These are phyloP conservation scores for Wickerhamiella sergipiensis DNA, from an alignment of 805 yeast genomes.

Conservation along the genomic window DNA sequence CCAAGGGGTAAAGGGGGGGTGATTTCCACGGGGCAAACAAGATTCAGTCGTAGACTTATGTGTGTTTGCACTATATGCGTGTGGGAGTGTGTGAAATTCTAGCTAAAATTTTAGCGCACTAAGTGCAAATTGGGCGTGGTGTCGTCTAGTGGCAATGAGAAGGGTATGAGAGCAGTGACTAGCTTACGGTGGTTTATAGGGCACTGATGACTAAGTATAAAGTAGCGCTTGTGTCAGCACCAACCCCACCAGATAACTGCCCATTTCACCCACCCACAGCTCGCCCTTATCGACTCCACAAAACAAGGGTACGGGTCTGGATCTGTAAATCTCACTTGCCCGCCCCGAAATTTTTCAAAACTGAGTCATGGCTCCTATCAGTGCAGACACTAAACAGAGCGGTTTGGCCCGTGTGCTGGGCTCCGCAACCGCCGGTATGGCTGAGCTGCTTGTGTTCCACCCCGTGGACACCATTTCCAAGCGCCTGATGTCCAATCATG, in stretches of 20 bases:
- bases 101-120: background rate
- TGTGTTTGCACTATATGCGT: background rate
- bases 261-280: too few species aligned
- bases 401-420: constrained; percentile 86
- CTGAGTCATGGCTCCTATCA: constrained; percentile 16
- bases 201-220: too few species aligned
- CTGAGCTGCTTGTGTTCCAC: constrained; percentile 94
- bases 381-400: constrained; percentile 60
- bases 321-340: too few species aligned
- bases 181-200: too few species aligned
- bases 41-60: background rate
- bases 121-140: background rate
- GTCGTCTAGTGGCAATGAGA: background rate
- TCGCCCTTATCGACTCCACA: background rate
- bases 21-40: background rate
- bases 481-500: constrained; percentile 81
- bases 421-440: constrained; percentile 96
- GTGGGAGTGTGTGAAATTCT: background rate
- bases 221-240: too few species aligned
- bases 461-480: constrained; percentile 96
- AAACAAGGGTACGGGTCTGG: background rate
- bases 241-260: too few species aligned
- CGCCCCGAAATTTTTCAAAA: background rate
- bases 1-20: background rate
- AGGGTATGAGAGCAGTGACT: background rate